A percentile compares a stretch with the other conserved stretches of the same genome.
Evolutionary conservation across 225 moss, liverwort and hornwort species (phyloP).

Genomic region (Lunularia cruciata): DNA sequence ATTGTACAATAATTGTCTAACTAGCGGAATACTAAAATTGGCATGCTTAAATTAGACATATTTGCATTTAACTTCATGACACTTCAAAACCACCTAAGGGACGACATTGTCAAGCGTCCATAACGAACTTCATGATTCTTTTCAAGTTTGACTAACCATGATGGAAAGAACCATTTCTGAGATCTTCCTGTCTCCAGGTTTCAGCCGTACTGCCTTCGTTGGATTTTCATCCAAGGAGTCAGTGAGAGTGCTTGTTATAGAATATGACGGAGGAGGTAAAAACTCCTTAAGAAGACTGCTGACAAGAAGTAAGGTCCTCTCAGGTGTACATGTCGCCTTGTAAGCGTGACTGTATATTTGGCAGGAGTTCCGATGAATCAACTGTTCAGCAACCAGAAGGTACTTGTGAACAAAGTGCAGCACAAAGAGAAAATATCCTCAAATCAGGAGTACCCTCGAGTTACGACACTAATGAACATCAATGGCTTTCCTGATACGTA

Average conservation of each 20-base stretch:
- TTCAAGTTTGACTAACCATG: conserved; percentile 39
- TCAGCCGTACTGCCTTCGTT: conserved; percentile 16
- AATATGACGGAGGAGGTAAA: conserved; percentile 28
- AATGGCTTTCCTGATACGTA: no score
- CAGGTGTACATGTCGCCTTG: conserved; percentile 50
- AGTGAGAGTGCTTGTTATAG: conserved; percentile 20
- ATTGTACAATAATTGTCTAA: no score
- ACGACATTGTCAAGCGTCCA: background rate
- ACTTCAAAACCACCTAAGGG: no score
- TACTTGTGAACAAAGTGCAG: background rate
- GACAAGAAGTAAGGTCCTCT: conserved; percentile 62
- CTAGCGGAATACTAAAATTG: no score
- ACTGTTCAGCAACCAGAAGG: conserved; percentile 43
- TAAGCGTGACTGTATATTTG: conserved; percentile 72
- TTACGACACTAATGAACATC: no score
- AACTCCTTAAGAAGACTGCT: conserved; percentile 70
- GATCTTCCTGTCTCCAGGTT: conserved; percentile 35
- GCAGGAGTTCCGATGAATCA: conserved; percentile 54
- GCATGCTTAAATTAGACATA: no score
- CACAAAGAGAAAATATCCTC: no score
- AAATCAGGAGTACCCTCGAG: no score
- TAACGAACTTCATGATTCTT: background rate
- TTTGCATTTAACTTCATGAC: no score
- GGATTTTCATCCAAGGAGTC: conserved; percentile 16
- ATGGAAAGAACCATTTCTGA: conserved; percentile 52